Base-by-base conservation (phyloP, 2,329 filamentous ascomycete species). In the Colletotrichum ledebouriae region DNA sequence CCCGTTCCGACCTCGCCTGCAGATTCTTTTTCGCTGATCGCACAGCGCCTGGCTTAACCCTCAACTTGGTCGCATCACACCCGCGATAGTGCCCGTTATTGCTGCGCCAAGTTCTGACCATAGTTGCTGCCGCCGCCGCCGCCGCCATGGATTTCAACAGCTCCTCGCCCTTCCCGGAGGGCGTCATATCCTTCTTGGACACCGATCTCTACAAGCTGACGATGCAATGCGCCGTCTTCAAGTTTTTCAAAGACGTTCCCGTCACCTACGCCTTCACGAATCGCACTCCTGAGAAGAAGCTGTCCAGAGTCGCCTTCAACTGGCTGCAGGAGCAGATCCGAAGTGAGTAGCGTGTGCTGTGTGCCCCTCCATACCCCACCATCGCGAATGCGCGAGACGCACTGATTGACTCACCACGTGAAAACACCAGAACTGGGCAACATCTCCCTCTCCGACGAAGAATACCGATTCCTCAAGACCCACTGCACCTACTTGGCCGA, bases 231-330 rank as follows among this genome's bases (percentile, higher is more conserved):
- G 94, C 94, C 70, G 91, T 98, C 72, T 87, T 97, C 73, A 97
- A 97, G 80, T 97, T 94, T 83, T 98, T 97, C 79, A 91, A 91
- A 39, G 86, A 94, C 66, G 83, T 89, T 74, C 87, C 90, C 50
- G 96, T 98, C 67, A 94, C 93, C 3, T 99, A 98, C 77, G 89
- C 92, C 68, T 98, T 97, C 82, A 98, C 94, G 59, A 99, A 99
- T 78, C 92, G 96, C 58, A 99, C 96, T 1, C 93, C 94, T 7
- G 90, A 97, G 70, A 97, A 98, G 89, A 94, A 94, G 78, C 85
- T 99, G 67, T 97, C 89, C 29, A 88, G 94, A 73, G 86, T 86
- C 64, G 96, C 94, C 37, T 97, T 93, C 80, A 85, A 85, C 56
- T 99, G 96, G 96, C 86, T 99, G 1, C 83, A 93, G 74, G 83